Conservation (phyloP, 2,329 filamentous ascomycete genomes). For the Pestalotiopsis fici region DNA sequence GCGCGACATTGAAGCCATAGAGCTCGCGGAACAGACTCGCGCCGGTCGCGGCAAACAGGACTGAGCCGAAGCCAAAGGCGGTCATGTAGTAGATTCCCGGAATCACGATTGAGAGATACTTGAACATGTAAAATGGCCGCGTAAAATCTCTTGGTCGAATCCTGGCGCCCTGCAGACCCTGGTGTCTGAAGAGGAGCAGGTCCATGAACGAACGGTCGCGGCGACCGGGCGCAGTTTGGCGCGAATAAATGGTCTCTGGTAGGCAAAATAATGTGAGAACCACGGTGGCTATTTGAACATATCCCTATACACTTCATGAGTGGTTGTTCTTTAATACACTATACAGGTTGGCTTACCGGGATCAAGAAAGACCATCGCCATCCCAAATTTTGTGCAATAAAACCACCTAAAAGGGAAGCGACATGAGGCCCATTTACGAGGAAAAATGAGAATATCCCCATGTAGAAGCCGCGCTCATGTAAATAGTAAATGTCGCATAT, state of each 20-base stretch:
- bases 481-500: slow-evolving; percentile 23
- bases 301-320: slow-evolving; percentile 5
- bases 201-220: not conserved
- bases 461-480: slow-evolving; percentile 24
- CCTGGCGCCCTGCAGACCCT: not conserved
- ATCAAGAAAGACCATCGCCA: slow-evolving; percentile 27
- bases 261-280: slow-evolving; percentile 22
- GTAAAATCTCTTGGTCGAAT: slow-evolving; percentile 16
- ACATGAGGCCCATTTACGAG: slow-evolving; percentile 21
- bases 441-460: slow-evolving; percentile 22
- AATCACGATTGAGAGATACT: slow-evolving; percentile 19
- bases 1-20: slow-evolving; percentile 22
- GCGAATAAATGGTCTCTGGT: slow-evolving; percentile 26
- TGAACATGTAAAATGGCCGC: slow-evolving; percentile 21
- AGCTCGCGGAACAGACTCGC: slow-evolving; percentile 18
- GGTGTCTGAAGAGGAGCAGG: not conserved
- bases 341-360: slow-evolving; percentile 11
- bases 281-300: slow-evolving; percentile 21
- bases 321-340: not conserved
- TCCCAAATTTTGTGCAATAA: slow-evolving; percentile 24
- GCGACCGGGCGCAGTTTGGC: slow-evolving; percentile 3
- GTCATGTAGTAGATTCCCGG: slow-evolving; percentile 23
- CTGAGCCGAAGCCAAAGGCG: slow-evolving; percentile 23
- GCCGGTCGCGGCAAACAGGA: slow-evolving; percentile 24
- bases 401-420: slow-evolving; percentile 25